Evolutionary conservation across 371 early-diverging fungal species (phyloP), one percentile per base, ranked within the genome.

Genomic region (Mortierella sp.): DNA sequence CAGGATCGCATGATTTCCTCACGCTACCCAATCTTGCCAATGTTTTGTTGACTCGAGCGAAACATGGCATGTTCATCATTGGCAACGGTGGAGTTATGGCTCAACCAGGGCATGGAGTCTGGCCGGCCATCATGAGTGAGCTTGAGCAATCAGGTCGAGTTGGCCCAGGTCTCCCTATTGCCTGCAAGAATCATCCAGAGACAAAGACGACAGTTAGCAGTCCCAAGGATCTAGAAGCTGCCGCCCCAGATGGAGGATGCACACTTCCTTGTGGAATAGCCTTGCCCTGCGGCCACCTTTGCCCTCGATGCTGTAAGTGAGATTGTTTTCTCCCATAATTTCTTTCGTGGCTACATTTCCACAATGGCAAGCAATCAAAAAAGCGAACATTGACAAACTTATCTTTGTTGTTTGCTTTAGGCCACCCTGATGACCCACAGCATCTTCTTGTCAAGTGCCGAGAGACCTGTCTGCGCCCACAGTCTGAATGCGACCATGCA

Each of bases 11-110:
- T 80, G 97, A 96, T 19, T 97, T 97, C 87, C 87, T 96, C 48
- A 93, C 91, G 78, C 92, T 93, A 8, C 89, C 88, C 5, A 94
- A 96, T 82, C 93, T 96, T 74, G 90, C 95, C 9, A 96, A 95
- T 83, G 96, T 96, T 26, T 88, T 94, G 5, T 82, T 96, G 16
- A 95, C 96, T 0, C 91, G 97, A 75, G 95, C 96, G 0, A 74
- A 82, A 46, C 88, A 86, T 69, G 89, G 89, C 0, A 88, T 94
- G 88, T 91, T 87, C 71, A 28, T 95, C 5, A 70, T 95, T 31
- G 95, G 95, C 24, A 89, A 92, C 57, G 82, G 87, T 0, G 48
- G 55, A 0, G 61, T 90, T 14, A 83, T 92, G 74, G 67, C 43
- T 19, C 53, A 73, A 4, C 50, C 51, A 1, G 76, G 74, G 69